Conservation (phyloP, 352 stramenopile species). For the Hyaloperonospora arabidopsidis region DNA sequence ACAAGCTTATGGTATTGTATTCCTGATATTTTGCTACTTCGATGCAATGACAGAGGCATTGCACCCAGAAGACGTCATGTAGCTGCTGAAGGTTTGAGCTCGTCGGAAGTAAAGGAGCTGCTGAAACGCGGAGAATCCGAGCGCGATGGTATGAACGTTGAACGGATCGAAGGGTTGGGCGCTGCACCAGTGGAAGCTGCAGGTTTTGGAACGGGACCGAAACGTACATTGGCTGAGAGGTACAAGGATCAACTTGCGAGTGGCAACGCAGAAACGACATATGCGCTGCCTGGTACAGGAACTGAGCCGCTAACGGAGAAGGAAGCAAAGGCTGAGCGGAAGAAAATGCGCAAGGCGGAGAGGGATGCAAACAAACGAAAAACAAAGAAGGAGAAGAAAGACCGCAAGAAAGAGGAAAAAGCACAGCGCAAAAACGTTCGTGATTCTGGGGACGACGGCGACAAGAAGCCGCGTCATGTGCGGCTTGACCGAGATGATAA, state of each 20-base stretch:
- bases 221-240: conserved; percentile 61
- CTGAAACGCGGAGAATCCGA: conserved; percentile 70
- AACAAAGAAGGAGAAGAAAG: conserved; percentile 62
- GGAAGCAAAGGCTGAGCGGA: conserved; percentile 47
- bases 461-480: conserved; percentile 6
- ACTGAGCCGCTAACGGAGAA: conserved; percentile 23
- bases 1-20: conserved; percentile 3
- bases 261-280: conserved; percentile 48
- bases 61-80: conserved; percentile 44
- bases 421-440: conserved; percentile 6
- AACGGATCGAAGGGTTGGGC: conserved; percentile 83
- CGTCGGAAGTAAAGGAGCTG: conserved; percentile 80
- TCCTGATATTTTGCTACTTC: background rate
- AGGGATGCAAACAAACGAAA: conserved; percentile 59
- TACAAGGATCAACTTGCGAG: conserved; percentile 60
- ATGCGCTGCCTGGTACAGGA: conserved; percentile 47
- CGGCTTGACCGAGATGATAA: conserved; percentile 8
- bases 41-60: conserved; percentile 38
- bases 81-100: conserved; percentile 46
- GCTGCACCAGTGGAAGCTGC: conserved; percentile 47
- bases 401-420: conserved; percentile 35
- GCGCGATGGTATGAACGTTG: conserved; percentile 53
- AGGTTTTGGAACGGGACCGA: conserved; percentile 38
- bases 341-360: conserved; percentile 46
- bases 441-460: conserved; percentile 11